Evolutionary conservation across 2,329 filamentous ascomycete genomes (phyloP).

Genomic region (Microsporum canis): DNA sequence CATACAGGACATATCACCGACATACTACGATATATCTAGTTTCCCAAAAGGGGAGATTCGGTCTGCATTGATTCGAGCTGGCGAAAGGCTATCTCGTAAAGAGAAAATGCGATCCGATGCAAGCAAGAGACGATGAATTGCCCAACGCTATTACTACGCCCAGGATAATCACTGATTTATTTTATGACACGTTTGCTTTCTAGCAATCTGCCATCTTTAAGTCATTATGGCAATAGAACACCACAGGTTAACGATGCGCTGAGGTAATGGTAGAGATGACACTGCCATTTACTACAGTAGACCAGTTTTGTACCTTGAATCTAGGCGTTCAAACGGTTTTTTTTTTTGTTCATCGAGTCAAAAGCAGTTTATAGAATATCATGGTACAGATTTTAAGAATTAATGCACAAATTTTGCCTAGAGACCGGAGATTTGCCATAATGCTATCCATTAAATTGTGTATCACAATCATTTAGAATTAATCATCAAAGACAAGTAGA

Average conservation of each 20-base stretch:
- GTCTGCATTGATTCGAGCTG: slow-evolving; percentile 46
- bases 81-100: slow-evolving; percentile 45
- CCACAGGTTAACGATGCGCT: no score
- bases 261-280: no score
- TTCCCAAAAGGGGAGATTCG: slow-evolving; percentile 83
- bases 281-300: neutral
- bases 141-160: neutral
- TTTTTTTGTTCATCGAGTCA: neutral
- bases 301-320: neutral
- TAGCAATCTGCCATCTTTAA: neutral
- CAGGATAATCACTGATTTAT: neutral
- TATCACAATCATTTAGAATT: neutral
- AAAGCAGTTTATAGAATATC: neutral
- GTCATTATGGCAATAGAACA: no score
- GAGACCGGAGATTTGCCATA: neutral
- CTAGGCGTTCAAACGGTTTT: neutral
- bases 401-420: neutral
- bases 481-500: neutral
- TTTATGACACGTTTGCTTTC: neutral
- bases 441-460: neutral
- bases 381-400: neutral
- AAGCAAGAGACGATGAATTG: slow-evolving; percentile 23
- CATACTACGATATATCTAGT: slow-evolving; percentile 74
- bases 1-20: slow-evolving; percentile 73
- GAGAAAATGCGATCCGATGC: slow-evolving; percentile 37